A percentile compares a stretch with the other conserved stretches of the same genome.
Evolutionary conservation across 2,329 filamentous ascomycete genomes (phyloP).

Genomic region (Achaetomium macrosporum): DNA sequence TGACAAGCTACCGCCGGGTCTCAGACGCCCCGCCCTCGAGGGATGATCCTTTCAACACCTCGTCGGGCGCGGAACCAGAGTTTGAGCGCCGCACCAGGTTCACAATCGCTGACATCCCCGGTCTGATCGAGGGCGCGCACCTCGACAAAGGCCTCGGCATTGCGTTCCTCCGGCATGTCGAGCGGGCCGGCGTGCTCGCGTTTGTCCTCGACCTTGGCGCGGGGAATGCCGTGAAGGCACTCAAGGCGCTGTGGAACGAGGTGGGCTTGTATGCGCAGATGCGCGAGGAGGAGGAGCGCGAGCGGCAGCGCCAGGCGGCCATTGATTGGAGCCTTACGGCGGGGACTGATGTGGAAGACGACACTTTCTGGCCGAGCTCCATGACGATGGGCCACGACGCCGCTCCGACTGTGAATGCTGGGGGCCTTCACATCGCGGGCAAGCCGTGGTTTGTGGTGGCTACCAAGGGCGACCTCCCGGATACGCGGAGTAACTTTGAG

Average conservation of each 20-base stretch:
- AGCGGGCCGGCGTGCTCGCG: conserved; percentile 84
- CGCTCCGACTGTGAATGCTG: conserved; percentile 27
- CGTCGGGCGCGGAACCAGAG: conserved; percentile 39
- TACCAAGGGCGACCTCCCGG: conserved; percentile 81
- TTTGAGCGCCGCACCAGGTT: conserved; percentile 66
- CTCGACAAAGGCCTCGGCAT: conserved; percentile 86
- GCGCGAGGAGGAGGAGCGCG: conserved; percentile 65
- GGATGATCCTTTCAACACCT: conserved; percentile 29
- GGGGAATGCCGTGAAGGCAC: conserved; percentile 70
- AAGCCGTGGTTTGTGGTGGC: conserved; percentile 98
- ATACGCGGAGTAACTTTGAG: conserved; percentile 71
- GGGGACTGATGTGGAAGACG: conserved; percentile 26
- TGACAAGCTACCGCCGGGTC: conserved; percentile 35
- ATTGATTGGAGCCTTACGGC: conserved; percentile 57
- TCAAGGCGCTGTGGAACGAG: conserved; percentile 83
- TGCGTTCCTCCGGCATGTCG: conserved; percentile 88
- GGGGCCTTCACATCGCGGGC: conserved; percentile 68
- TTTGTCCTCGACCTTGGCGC: conserved; percentile 85
- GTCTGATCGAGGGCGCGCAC: conserved; percentile 86
- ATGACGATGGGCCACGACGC: conserved; percentile 28
- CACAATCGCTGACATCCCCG: conserved; percentile 92
- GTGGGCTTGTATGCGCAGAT: conserved; percentile 80
- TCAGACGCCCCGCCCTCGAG: conserved; percentile 35
- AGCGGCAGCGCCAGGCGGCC: conserved; percentile 51
- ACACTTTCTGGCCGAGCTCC: conserved; percentile 16